Evolutionary conservation across 225 moss, liverwort and hornwort species (phyloP).

Genomic region (Takakia lepidozioides): DNA sequence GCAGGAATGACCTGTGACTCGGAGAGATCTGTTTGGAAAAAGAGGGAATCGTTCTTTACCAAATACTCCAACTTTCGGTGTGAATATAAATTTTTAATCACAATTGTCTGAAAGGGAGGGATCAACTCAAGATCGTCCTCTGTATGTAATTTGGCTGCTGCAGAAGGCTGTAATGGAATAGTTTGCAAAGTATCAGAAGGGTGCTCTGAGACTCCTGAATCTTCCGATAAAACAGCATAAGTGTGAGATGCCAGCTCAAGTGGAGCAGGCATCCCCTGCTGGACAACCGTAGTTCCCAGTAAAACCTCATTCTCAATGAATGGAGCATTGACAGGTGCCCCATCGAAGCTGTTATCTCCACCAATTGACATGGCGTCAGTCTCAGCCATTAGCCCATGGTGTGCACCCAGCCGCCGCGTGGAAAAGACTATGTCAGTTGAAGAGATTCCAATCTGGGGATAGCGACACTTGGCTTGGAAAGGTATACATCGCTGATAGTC

Average conservation of each 20-base stretch:
- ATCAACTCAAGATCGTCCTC: constrained; percentile 64
- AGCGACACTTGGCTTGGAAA: constrained; percentile 78
- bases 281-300: constrained; percentile 54
- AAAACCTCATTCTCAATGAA: constrained; percentile 68
- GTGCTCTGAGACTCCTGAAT: constrained; percentile 15
- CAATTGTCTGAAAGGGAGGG: constrained; percentile 53
- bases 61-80: constrained; percentile 71
- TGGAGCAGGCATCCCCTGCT: constrained; percentile 24
- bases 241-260: constrained; percentile 16
- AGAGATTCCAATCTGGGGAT: constrained; percentile 87
- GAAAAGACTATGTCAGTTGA: constrained; percentile 81
- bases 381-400: constrained; percentile 19
- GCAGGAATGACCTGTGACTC: constrained; percentile 52
- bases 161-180: constrained; percentile 16
- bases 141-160: constrained; percentile 16
- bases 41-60: constrained; percentile 82
- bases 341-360: constrained; percentile 22
- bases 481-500: constrained; percentile 87
- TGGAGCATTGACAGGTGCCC: constrained; percentile 68
- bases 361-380: constrained; percentile 11
- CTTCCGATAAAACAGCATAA: constrained; percentile 11
- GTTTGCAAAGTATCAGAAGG: constrained; percentile 24
- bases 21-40: constrained; percentile 63
- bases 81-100: constrained; percentile 59
- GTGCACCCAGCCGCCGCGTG: constrained; percentile 55